Evolutionary conservation across 2,329 filamentous ascomycete species (phyloP).

Genomic region (Botrytis cinerea): DNA sequence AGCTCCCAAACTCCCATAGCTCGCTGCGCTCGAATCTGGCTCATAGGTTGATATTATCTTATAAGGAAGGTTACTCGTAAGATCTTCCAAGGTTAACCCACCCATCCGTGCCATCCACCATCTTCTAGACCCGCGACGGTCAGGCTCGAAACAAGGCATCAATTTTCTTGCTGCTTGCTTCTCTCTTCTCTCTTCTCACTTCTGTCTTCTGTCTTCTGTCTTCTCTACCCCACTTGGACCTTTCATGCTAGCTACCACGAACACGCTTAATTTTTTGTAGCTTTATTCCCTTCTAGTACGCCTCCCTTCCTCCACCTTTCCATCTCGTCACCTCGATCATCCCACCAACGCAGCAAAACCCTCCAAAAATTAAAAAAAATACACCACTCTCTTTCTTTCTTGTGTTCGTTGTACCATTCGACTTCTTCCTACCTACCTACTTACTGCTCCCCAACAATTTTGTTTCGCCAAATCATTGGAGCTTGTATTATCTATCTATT

Average conservation of each 20-base stretch:
- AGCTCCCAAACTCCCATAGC: neutral
- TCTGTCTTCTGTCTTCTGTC: neutral
- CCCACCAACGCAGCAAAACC: neutral
- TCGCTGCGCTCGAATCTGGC: neutral
- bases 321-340: conserved; percentile 10
- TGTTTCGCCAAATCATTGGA: neutral
- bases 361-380: neutral
- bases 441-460: neutral
- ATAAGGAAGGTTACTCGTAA: too few species aligned
- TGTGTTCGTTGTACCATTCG: conserved; percentile 8
- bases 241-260: neutral
- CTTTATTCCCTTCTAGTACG: neutral
- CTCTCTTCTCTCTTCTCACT: neutral
- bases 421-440: neutral
- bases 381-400: neutral
- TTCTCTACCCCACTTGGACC: neutral
- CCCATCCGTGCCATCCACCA: too few species aligned
- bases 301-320: conserved; percentile 10
- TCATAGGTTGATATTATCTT: neutral
- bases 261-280: conserved; percentile 11
- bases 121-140: neutral
- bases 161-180: neutral
- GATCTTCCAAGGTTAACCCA: too few species aligned
- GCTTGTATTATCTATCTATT: conserved; percentile 9
- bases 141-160: neutral